A percentile compares a stretch with the other conserved stretches of the same genome.
These are phyloP conservation scores for Kurtzmaniella fragi DNA, from an alignment of 805 yeast species.

Conservation along the genomic window DNA sequence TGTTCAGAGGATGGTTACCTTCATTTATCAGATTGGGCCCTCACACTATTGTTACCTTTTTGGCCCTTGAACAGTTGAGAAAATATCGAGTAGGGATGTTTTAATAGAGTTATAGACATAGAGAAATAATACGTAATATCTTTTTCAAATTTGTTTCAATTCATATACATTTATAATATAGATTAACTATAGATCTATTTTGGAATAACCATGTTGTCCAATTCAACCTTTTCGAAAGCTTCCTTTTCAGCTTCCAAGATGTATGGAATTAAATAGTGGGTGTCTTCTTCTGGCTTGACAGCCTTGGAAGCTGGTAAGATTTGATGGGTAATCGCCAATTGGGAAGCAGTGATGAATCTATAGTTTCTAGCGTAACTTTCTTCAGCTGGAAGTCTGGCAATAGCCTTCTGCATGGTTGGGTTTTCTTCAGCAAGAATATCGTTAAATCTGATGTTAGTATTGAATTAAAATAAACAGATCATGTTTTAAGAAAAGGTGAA, in stretches of 20 bases:
- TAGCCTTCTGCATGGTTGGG: slow-evolving; percentile 80
- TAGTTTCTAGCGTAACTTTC: slow-evolving; percentile 87
- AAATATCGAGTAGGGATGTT: slow-evolving; percentile 47
- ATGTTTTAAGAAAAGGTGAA: not conserved
- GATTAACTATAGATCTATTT: not conserved
- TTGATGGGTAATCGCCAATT: slow-evolving; percentile 77
- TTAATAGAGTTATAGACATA: not conserved
- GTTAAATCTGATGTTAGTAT: slow-evolving; percentile 52
- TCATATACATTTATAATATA: slow-evolving; percentile 16
- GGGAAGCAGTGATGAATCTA: slow-evolving; percentile 91
- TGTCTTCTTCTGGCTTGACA: slow-evolving; percentile 74
- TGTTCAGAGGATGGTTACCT: slow-evolving; percentile 91
- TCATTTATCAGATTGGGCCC: slow-evolving; percentile 85
- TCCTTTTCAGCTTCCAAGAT: slow-evolving; percentile 93
- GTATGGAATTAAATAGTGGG: slow-evolving; percentile 80
- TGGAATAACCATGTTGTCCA: slow-evolving; percentile 64
- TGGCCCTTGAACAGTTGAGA: slow-evolving; percentile 64
- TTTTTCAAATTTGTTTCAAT: not conserved
- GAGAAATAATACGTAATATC: not conserved
- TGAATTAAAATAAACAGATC: not conserved
- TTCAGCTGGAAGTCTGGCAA: slow-evolving; percentile 77
- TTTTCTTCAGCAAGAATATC: slow-evolving; percentile 86
- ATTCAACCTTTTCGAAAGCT: slow-evolving; percentile 77
- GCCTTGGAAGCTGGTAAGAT: slow-evolving; percentile 78
- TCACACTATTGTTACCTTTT: slow-evolving; percentile 64